Evolutionary conservation across 192 early-diverging fungal species (phyloP), one percentile per base, ranked within the genome.

Genomic region (Dissophora globulifera): DNA sequence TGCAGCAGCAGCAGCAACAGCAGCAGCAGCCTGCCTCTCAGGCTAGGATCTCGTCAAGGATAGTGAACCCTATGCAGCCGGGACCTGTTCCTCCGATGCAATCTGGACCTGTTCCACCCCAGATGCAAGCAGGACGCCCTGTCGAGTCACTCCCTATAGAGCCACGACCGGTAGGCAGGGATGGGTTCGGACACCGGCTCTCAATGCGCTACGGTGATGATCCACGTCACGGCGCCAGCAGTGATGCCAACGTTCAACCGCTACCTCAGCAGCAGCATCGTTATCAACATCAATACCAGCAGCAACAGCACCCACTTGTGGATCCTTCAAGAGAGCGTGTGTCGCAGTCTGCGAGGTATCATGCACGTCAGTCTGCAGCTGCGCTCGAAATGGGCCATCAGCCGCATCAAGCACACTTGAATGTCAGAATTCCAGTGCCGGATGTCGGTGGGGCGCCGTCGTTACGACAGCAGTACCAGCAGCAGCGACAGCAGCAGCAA

Each of bases 161-260:
- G 5, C 6, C 3, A 15, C 51, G 29, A 20, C 22, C 58, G 16
- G n/a, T 32, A 2, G 41, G 42, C 13, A 26, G 27, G 2, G 42
- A 65, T 25, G 22, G 33, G 2, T 48, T 29, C 48, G 41, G 22
- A 3, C 45, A 26, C 16, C 40, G 53, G 3, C 20, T 54, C 6
- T 65, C 62, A 9, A 45, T 65, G 41, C 51, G 46, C 9, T 61
- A 33, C 32, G 58, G 10, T 27, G 58, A 61, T 8, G 58, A 30
- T 12, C 45, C 20, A 2, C 58, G 17, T 48, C 31, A 48, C 49
- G 27, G 13, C 31, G 25, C 17, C 16, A 29, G n/a, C 17, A 16
- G 17, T 29, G 50, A 13, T 29, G n/a, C 31, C 26, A 54, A 19
- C 17, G 20, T 40, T 13, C 31, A 19, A 7, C 32, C 31, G 8